Evolutionary conservation across 371 early-diverging fungal genomes (phyloP), one percentile per base, ranked within the genome.

Genomic region (Gilbertella persicaria): DNA sequence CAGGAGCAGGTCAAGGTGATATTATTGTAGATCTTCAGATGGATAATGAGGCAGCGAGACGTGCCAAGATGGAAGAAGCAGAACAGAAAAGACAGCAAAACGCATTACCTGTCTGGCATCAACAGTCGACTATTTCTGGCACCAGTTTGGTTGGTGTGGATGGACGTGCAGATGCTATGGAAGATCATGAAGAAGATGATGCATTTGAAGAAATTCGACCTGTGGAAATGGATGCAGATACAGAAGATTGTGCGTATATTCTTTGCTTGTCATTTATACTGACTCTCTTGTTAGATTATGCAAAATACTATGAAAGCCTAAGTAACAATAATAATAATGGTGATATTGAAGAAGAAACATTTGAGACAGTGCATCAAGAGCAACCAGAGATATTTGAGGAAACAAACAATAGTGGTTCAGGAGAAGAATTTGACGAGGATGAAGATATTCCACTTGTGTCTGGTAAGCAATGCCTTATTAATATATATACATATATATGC

Each of bases 101-200:
- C 63, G 89, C 85, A 29, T 69, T 89, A 41, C 92, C 90, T n/a
- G 83, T 83, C 20, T 93, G 89, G 91, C 90, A 89, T 68, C 82
- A 80, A 20, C 84, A 80, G 42, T 85, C 84, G 47, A 87, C 89
- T 1, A 87, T 89, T 3, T 83, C 87, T 14, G 78, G 71, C 37
- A 62, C 62, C 1, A 53, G 67, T 4, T 54, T 79, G 24, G 67
- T 58, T n/a, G 51, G 63, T 1, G 45, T 72, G 13, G 64, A 45
- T 17, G 72, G 67, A 19, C 49, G 58, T 29, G 50, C 68, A 25
- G 62, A 69, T 48, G 58, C 69, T 16, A 58, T 50, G 0, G 66
- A 55, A 29, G 74, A 75, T 12, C 64, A 68, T 4, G 64, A 78
- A 14, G 78, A 78, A 30, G 75, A 70, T 9, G 58, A 53, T 14